These are phyloP conservation scores for Discostella stelligeroides DNA, from an alignment of 108 stramenopile species.

Conservation along the genomic window DNA sequence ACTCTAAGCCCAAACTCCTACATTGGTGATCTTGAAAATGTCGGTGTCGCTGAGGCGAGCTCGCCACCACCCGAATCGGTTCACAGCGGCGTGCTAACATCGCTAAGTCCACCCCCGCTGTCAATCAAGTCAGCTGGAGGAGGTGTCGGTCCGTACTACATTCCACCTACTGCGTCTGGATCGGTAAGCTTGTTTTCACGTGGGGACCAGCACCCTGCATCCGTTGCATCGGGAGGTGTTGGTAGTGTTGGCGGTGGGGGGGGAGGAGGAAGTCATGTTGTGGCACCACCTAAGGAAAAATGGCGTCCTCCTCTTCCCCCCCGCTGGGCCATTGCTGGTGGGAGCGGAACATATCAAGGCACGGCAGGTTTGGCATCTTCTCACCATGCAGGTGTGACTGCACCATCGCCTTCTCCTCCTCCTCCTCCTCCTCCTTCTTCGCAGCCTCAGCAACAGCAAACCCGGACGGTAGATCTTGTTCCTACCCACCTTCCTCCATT, in stretches of 20 bases:
- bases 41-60: not conserved
- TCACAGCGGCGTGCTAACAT: constrained; percentile 26
- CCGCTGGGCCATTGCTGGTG: constrained; percentile 10
- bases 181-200: constrained; percentile 16
- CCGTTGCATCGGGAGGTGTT: not conserved
- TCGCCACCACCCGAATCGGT: constrained; percentile 47
- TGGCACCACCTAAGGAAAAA: not conserved
- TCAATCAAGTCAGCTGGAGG: constrained; percentile 8
- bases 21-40: too few species aligned
- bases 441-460: not conserved
- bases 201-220: not conserved
- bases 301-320: constrained; percentile 9
- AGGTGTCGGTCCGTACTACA: not conserved
- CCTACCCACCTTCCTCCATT: constrained; percentile 9
- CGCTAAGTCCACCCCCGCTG: constrained; percentile 38
- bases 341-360: not conserved
- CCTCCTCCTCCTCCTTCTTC: constrained; percentile 3
- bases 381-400: not conserved
- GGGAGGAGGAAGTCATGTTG: too few species aligned
- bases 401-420: too few species aligned
- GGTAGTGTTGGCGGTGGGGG: not conserved
- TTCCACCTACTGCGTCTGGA: not conserved
- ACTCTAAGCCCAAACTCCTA: constrained; percentile 5
- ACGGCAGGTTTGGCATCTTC: not conserved
- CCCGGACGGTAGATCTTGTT: constrained; percentile 6